Conservation (phyloP, 257 asterid genomes). For the Plectranthus barbatus region DNA sequence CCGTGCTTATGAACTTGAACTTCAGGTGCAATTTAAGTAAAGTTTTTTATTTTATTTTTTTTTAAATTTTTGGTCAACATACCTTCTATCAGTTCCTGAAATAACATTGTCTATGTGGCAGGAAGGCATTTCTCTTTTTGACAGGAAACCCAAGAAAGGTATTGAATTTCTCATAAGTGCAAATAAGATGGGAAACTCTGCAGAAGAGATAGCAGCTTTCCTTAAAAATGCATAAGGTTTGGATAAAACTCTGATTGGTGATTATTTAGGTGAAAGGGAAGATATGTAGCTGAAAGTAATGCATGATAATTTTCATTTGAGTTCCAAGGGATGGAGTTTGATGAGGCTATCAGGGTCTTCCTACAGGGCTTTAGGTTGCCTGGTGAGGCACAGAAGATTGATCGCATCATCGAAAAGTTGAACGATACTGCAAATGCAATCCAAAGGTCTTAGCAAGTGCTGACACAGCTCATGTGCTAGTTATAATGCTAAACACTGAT, state of each 20-base stretch:
- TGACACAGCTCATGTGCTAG: slow-evolving; percentile 97
- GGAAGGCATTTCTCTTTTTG: slow-evolving; percentile 98
- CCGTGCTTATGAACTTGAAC: slow-evolving; percentile 96
- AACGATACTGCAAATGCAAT: slow-evolving; percentile 92
- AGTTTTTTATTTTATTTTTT: slow-evolving; percentile 13
- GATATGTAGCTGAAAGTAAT: slow-evolving; percentile 84
- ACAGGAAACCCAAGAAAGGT: slow-evolving; percentile 95
- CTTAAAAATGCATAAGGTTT: slow-evolving; percentile 83
- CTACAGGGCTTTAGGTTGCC: slow-evolving; percentile 93
- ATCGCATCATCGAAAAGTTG: slow-evolving; percentile 98
- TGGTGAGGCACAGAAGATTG: slow-evolving; percentile 99
- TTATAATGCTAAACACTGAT: slow-evolving; percentile 93
- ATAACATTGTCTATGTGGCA: slow-evolving; percentile 45
- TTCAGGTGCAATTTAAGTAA: slow-evolving; percentile 59
- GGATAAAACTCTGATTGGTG: slow-evolving; percentile 87
- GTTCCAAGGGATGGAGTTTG: slow-evolving; percentile 85
- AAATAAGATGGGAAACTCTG: slow-evolving; percentile 83
- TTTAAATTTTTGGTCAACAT: slow-evolving; percentile 4
- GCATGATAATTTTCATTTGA: slow-evolving; percentile 97
- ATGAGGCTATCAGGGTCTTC: slow-evolving; percentile 91
- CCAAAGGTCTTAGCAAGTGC: slow-evolving; percentile 89
- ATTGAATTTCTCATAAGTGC: slow-evolving; percentile 87
- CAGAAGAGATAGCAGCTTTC: slow-evolving; percentile 87
- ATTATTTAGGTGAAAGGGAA: slow-evolving; percentile 98
- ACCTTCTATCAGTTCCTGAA: slow-evolving; percentile 15